Evolutionary conservation across 768 basidiomycete genomes (phyloP).

Genomic region (Russula sp.): DNA sequence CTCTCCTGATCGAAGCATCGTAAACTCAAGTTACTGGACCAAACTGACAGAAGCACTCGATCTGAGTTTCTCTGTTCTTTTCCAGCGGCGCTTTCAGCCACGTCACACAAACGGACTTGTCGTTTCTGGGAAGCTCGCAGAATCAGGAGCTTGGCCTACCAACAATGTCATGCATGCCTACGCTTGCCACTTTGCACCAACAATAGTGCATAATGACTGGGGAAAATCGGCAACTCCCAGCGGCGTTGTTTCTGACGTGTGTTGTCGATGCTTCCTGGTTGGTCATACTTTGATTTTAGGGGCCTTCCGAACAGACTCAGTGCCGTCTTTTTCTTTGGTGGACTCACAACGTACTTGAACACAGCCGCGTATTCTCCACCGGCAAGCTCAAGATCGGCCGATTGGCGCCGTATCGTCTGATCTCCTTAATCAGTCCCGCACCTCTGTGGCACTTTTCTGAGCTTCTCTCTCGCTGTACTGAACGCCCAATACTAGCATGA

Average conservation of each 20-base stretch:
- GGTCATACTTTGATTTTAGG: background rate
- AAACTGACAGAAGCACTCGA: background rate
- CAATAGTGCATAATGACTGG: no score
- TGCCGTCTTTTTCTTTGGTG: background rate
- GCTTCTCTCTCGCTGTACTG: background rate
- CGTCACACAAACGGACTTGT: background rate
- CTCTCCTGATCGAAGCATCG: background rate
- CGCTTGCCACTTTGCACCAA: background rate
- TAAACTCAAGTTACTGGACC: background rate
- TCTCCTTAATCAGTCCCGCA: background rate
- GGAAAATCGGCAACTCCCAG: no score
- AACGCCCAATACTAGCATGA: background rate
- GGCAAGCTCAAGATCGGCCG: background rate
- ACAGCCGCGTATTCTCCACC: background rate
- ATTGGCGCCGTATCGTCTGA: background rate
- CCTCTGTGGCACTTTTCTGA: background rate
- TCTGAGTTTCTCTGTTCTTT: background rate
- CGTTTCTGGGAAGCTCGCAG: conserved; percentile 2
- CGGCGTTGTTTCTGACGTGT: background rate
- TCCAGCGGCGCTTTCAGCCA: background rate
- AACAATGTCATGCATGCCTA: background rate
- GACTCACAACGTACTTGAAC: background rate
- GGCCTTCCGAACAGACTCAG: background rate
- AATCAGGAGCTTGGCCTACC: background rate
- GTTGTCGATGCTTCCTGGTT: background rate